These are phyloP conservation scores for Saccharomyces hybrid DNA, from an alignment of 1,139 yeast genomes.

Conservation along the genomic window DNA sequence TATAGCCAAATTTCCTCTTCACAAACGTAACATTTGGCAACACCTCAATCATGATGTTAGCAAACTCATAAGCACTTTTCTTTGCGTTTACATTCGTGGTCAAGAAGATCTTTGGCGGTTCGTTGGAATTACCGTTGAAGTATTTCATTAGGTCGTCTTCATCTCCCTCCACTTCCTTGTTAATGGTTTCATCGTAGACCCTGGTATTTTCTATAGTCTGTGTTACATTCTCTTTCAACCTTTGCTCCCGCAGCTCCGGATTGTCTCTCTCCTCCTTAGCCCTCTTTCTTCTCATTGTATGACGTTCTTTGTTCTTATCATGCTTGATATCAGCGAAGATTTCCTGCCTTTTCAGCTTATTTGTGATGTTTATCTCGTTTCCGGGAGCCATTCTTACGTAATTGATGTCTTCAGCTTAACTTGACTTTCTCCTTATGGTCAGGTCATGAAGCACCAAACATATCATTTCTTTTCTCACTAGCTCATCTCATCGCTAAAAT, in stretches of 20 bases:
- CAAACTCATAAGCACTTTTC: slow-evolving; percentile 83
- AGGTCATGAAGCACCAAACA: no score
- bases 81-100: slow-evolving; percentile 86
- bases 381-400: slow-evolving; percentile 15
- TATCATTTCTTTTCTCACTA: neutral
- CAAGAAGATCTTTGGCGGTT: slow-evolving; percentile 69
- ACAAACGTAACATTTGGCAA: slow-evolving; percentile 81
- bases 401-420: neutral
- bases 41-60: slow-evolving; percentile 76
- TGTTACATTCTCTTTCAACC: slow-evolving; percentile 74
- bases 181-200: slow-evolving; percentile 82
- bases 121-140: slow-evolving; percentile 20
- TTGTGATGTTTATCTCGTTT: slow-evolving; percentile 41
- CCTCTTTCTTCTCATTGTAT: slow-evolving; percentile 63
- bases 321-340: slow-evolving; percentile 67
- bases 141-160: slow-evolving; percentile 47
- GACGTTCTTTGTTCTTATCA: slow-evolving; percentile 69
- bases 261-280: slow-evolving; percentile 78
- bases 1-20: slow-evolving; percentile 77
- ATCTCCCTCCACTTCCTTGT: slow-evolving; percentile 56
- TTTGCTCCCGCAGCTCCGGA: slow-evolving; percentile 73
- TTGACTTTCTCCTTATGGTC: neutral
- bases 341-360: slow-evolving; percentile 74
- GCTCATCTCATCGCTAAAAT: slow-evolving; percentile 6
- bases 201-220: slow-evolving; percentile 84